A percentile compares a stretch with the other conserved stretches of the same genome.
Conservation (phyloP, 345 rosid species). For the Ceriops decandra region DNA sequence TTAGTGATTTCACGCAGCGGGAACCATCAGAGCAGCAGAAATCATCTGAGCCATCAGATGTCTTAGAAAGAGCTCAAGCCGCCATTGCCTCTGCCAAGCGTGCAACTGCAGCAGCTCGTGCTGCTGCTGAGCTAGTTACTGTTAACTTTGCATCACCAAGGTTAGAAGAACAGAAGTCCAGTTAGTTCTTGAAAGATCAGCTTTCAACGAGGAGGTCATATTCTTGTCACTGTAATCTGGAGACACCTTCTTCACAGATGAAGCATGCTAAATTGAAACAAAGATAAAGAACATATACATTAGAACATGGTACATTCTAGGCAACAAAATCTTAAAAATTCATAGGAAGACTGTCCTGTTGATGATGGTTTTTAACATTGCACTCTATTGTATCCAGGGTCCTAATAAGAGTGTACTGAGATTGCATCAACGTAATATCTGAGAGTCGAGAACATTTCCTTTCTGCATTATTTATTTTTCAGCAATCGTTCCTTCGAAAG, state of each 20-base stretch:
- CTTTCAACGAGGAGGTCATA: neutral
- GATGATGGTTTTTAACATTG: no score
- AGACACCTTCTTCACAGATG: constrained; percentile 2
- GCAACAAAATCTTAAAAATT: no score
- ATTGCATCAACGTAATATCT: no score
- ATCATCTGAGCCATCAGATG: constrained; percentile 42
- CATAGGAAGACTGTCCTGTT: no score
- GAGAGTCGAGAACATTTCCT: no score
- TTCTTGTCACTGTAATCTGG: neutral
- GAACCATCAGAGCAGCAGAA: constrained; percentile 26
- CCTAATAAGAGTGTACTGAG: no score
- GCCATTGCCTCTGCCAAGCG: constrained; percentile 84
- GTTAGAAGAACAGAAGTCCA: constrained; percentile 35
- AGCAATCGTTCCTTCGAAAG: no score
- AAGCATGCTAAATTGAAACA: neutral
- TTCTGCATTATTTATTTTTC: no score
- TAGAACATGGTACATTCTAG: no score
- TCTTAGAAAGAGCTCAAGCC: constrained; percentile 72
- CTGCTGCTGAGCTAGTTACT: constrained; percentile 76
- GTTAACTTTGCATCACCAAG: constrained; percentile 40
- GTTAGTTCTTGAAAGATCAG: constrained; percentile 9
- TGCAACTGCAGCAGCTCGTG: constrained; percentile 78
- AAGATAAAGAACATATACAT: neutral
- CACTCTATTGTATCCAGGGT: no score
- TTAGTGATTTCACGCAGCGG: constrained; percentile 26